Evolutionary conservation across 2,329 filamentous ascomycete genomes (phyloP).

Genomic region (Chaetomium olivaceum): DNA sequence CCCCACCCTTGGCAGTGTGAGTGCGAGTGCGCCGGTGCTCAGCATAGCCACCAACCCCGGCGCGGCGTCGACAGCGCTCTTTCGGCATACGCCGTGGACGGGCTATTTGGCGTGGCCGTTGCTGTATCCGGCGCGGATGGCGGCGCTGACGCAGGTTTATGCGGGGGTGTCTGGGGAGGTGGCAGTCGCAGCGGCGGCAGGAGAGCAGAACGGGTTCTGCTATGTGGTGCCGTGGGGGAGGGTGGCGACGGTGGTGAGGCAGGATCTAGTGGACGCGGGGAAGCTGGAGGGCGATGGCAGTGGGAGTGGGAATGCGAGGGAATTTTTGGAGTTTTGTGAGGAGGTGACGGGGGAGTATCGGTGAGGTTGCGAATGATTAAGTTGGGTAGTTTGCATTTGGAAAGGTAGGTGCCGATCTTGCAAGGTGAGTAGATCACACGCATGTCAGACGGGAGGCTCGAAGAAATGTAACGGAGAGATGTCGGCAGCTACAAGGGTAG

Average conservation of each 20-base stretch:
- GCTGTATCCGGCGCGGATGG: neutral
- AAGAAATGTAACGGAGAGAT: neutral
- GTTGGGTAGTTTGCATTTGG: neutral
- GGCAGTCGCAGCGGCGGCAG: slow-evolving; percentile 43
- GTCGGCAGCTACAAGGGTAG: neutral
- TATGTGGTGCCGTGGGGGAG: slow-evolving; percentile 28
- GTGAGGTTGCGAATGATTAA: neutral
- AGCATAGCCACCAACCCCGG: slow-evolving; percentile 42
- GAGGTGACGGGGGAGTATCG: neutral
- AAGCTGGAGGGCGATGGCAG: neutral
- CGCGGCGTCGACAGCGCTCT: slow-evolving; percentile 41
- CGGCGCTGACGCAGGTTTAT: slow-evolving; percentile 13
- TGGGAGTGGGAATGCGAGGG: neutral
- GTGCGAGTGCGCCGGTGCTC: neutral
- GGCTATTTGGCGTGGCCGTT: neutral
- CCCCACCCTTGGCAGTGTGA: neutral
- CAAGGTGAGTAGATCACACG: neutral
- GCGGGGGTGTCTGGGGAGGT: slow-evolving; percentile 48
- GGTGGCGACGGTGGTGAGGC: slow-evolving; percentile 9
- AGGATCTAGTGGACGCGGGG: neutral
- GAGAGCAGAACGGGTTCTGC: slow-evolving; percentile 37
- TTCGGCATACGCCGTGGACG: slow-evolving; percentile 31
- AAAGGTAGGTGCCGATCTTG: neutral
- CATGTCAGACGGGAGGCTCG: no score
- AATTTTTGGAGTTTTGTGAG: neutral